phyloP scores from a whole-genome alignment of 371 early-diverging fungal genomes.

The Smittium culicis region DNA sequence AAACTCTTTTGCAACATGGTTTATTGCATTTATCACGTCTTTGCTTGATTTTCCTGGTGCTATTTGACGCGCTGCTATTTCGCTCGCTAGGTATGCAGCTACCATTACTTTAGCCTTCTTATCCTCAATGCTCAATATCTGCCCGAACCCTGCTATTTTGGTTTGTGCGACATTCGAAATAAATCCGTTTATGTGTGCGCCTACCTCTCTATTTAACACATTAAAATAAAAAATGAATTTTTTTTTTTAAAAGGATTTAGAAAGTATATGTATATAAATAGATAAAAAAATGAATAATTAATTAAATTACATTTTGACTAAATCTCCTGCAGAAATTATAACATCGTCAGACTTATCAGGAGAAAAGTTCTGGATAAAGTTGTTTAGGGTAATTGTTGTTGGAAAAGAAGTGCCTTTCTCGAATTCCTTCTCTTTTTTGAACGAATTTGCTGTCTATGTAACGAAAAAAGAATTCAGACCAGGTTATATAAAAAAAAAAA shows the following conservation, averaged over 20 bases:
- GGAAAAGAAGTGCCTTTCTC: slow-evolving; percentile 81
- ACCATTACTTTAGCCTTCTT: slow-evolving; percentile 74
- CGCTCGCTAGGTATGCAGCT: slow-evolving; percentile 67
- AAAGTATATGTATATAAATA: too few species aligned
- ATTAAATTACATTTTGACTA: slow-evolving; percentile 80
- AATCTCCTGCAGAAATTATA: slow-evolving; percentile 51
- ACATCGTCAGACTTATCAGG: slow-evolving; percentile 43
- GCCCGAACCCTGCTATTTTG: slow-evolving; percentile 44
- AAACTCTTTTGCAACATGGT: slow-evolving; percentile 62
- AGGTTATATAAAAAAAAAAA: too few species aligned
- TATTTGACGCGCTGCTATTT: slow-evolving; percentile 61
- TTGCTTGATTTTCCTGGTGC: slow-evolving; percentile 64
- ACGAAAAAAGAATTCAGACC: too few species aligned
- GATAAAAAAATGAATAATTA: too few species aligned
- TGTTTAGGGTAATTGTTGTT: slow-evolving; percentile 68
- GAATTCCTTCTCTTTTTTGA: slow-evolving; percentile 42
- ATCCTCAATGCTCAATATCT: slow-evolving; percentile 15
- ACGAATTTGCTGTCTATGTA: slow-evolving; percentile 13
- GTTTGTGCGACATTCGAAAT: slow-evolving; percentile 78
- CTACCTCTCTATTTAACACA: slow-evolving; percentile 68
- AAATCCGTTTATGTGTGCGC: slow-evolving; percentile 86
- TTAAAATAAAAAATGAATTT: slow-evolving; percentile 1
- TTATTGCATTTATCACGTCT: slow-evolving; percentile 64
- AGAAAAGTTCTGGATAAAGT: slow-evolving; percentile 56
- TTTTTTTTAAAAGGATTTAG: not conserved